Base-by-base conservation (phyloP, 2,329 filamentous ascomycete genomes). In the Pseudocercospora macadamiae region DNA sequence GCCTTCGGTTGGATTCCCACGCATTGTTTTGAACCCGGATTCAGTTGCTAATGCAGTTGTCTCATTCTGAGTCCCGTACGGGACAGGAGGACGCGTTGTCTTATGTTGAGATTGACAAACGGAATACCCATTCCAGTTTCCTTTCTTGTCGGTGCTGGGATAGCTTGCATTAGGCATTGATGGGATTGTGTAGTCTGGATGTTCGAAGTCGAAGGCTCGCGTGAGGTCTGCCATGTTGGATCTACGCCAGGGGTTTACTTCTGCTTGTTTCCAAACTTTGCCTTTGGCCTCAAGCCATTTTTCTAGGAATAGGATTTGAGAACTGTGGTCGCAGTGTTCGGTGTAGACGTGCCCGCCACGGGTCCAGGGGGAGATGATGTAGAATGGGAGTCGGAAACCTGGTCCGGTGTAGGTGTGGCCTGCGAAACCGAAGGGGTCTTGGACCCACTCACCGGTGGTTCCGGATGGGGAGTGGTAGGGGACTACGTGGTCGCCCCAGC, bases 361-460 rank as follows among this genome's bases (percentile, higher is more conserved):
- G 0, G 82, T 84, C 76, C 80, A 84, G 0, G 82, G 82, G 0
- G 82, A 84, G 55, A 84, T 75, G 68, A 84, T 82, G 63, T 81
- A 80, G 60, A 84, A 81, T 0, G 82, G 82, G 2, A 84, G 73
- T 6, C 82, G 80, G 66, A 82, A 79, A 25, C 77, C 76, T 34
- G 79, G 78, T 3, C 79, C 79, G 10, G 73, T 73, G 56, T 74
- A 78, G 18, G 77, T 72, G 18, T 79, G 64, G n/a, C 77, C 77
- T 53, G 77, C 76, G 6, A 71, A 74, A 18, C 59, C 58, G 54
- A 76, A 74, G 0, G 77, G 76, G 55, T 80, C 80, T 51, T 82
- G 69, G 42, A 81, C 72, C 82, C 82, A 84, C 64, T 84, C 82
- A 2, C 81, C 82, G 0, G 81, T 83, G 80, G 68, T 85, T 23